Base-by-base conservation (phyloP, 768 basidiomycete genomes). In the Leccinum imitatum region DNA sequence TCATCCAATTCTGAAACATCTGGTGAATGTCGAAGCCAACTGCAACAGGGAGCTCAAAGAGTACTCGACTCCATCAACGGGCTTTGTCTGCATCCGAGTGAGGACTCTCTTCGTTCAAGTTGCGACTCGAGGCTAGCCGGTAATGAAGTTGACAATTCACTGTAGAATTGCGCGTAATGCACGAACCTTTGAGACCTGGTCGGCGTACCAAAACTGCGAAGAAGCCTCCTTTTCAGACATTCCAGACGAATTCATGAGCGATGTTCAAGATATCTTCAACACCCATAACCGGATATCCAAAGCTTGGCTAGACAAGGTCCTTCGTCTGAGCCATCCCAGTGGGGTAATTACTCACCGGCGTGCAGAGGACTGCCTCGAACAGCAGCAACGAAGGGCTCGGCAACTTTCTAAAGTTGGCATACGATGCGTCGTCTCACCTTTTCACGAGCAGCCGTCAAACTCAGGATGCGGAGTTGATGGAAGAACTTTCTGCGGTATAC, bases 141-240 rank as follows among this genome's bases (percentile, higher is more conserved):
- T 33, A 39, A 47, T 13, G 9, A 14, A 8, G 30, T 59, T 61
- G 19, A 69, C 19, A 13, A 61, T 52, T 31, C 57, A 25, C 44
- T 47, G 31, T 54, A 83, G 82, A 62, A 82, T 84, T 59, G 81
- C 83, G 25, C 76, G 77, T 27, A 82, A 81, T 70, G 61, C 76
- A 21, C 74, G 74, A 52, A 72, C 73, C 62, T 85, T 83, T 56
- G 84, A 84, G 60, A 79, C 74, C 5, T 85, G 84, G 83, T 73
- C 77, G 7, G 72, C 75, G 1, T 73, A 79, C 64, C 81, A 85
- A 61, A 67, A 75, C 46, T 80, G 80, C 61, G 82, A 82, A 63
- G 80, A 82, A 59, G 82, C 78, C 6, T 77, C 79, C 0, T 78
- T 74, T 63, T 65, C 73, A 11, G 82, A 84, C 61, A 64, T 83